phyloP scores from a whole-genome alignment of 331 rosid genomes.

The Quercus tomentella region DNA sequence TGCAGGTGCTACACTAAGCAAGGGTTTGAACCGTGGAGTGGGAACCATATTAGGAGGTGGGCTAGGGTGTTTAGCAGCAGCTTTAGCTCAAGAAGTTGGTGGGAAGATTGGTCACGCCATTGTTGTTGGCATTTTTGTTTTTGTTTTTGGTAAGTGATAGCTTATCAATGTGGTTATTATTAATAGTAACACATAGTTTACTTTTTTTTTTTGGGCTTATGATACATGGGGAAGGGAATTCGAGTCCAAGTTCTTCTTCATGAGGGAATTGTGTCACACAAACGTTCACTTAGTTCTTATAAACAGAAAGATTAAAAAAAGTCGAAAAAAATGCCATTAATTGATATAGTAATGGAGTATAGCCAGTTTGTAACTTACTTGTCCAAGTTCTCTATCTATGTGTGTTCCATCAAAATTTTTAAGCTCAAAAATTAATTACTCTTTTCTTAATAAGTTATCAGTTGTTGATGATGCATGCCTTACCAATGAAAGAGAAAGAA shows the following conservation, averaged over 20 bases:
- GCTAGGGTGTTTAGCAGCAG: slow-evolving; percentile 63
- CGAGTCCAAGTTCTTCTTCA: too few species aligned
- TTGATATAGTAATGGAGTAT: too few species aligned
- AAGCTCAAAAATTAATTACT: too few species aligned
- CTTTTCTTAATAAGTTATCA: neutral
- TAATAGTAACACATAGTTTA: too few species aligned
- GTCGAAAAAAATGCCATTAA: too few species aligned
- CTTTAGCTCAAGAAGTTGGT: slow-evolving; percentile 50
- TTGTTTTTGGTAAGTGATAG: slow-evolving; percentile 45
- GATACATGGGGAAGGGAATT: too few species aligned
- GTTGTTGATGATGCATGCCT: neutral
- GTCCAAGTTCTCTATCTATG: too few species aligned
- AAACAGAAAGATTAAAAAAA: too few species aligned
- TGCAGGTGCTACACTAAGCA: slow-evolving; percentile 81
- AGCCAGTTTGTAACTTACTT: too few species aligned
- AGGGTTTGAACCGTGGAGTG: slow-evolving; percentile 78
- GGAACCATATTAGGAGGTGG: slow-evolving; percentile 89
- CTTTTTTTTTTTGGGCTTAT: too few species aligned
- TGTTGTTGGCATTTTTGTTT: slow-evolving; percentile 42
- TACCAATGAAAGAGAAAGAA: neutral
- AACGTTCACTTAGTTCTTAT: too few species aligned
- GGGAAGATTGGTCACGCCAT: slow-evolving; percentile 46
- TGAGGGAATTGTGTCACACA: too few species aligned
- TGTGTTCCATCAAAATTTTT: neutral
- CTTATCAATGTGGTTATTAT: neutral